Evolutionary conservation across 352 stramenopile species (phyloP).

Genomic region (Phytophthora parvispora): DNA sequence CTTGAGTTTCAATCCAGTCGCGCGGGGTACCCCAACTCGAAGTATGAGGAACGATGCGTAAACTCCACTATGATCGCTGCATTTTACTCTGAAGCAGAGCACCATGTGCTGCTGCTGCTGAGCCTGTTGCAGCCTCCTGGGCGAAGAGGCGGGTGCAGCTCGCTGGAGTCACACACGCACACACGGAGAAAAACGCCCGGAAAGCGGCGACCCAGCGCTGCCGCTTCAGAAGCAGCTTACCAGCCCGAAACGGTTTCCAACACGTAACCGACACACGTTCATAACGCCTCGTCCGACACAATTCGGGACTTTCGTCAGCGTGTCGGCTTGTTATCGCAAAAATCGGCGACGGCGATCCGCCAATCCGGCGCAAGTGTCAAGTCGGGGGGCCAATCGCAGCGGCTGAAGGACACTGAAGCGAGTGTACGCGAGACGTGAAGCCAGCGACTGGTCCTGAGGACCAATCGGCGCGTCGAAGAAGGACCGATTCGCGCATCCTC

Average conservation of each 20-base stretch:
- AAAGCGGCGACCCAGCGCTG: too few relatives aligned
- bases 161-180: too few relatives aligned
- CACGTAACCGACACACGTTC: neutral
- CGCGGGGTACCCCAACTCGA: too few relatives aligned
- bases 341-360: neutral
- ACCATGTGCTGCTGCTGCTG: too few relatives aligned
- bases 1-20: too few relatives aligned
- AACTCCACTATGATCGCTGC: too few relatives aligned
- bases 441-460: constrained; percentile 18
- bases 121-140: too few relatives aligned
- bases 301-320: neutral
- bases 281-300: neutral
- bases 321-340: neutral
- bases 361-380: constrained; percentile 2
- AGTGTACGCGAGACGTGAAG: constrained; percentile 3
- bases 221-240: too few relatives aligned
- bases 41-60: too few relatives aligned
- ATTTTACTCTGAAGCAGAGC: too few relatives aligned
- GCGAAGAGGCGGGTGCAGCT: too few relatives aligned
- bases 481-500: constrained; percentile 33
- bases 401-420: constrained; percentile 14
- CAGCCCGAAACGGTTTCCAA: neutral
- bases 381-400: constrained; percentile 1
- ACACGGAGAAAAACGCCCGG: too few relatives aligned
- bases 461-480: constrained; percentile 28